A percentile compares a stretch with the other conserved stretches of the same genome.
Conservation (phyloP, 2,329 filamentous ascomycete genomes). For the Sarocladiaceae sp. region DNA sequence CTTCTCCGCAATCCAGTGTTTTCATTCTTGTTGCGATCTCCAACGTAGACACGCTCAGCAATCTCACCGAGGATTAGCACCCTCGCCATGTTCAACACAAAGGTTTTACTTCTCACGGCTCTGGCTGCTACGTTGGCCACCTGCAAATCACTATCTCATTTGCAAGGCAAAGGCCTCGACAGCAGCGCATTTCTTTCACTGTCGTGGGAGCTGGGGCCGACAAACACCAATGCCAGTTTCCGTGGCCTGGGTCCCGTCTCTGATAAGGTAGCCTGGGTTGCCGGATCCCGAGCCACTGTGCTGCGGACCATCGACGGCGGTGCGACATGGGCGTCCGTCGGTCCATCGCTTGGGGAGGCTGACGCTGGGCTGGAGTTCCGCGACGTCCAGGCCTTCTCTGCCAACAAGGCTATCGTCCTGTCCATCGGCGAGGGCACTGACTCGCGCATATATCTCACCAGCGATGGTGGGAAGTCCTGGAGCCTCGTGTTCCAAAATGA, state of each 20-base stretch:
- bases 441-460: conserved; percentile 25
- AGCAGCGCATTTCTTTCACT: background rate
- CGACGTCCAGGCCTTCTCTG: conserved; percentile 32
- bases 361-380: conserved; percentile 24
- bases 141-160: background rate
- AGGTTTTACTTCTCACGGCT: background rate
- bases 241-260: conserved; percentile 25
- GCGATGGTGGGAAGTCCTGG: conserved; percentile 23
- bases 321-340: conserved; percentile 22
- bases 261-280: conserved; percentile 23
- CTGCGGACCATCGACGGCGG: conserved; percentile 23
- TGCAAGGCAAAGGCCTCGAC: conserved; percentile 6
- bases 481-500: conserved; percentile 20
- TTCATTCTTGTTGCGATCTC: background rate
- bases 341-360: conserved; percentile 17
- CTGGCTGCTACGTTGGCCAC: background rate
- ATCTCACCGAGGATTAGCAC: background rate
- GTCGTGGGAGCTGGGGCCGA: conserved; percentile 20
- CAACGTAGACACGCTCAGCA: background rate
- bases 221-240: conserved; percentile 21
- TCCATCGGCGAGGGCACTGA: conserved; percentile 25
- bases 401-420: conserved; percentile 32
- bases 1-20: background rate
- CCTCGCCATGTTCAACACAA: background rate
- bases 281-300: conserved; percentile 24